phyloP scores from a whole-genome alignment of 2,329 filamentous ascomycete species.

The Sporothrix luriei region DNA sequence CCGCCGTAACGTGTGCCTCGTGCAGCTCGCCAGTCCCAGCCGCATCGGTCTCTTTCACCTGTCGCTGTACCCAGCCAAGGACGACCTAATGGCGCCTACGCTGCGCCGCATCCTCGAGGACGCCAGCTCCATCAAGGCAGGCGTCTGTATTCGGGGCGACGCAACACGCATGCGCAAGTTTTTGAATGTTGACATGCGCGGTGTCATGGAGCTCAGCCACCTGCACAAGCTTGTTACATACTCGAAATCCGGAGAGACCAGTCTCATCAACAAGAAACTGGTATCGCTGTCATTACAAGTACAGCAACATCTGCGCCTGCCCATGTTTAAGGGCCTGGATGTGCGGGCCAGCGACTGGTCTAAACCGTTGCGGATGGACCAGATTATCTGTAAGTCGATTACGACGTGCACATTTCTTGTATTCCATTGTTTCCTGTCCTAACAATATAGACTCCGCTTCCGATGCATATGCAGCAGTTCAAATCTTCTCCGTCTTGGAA shows the following conservation, averaged over 20 bases:
- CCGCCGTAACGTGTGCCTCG: slow-evolving; percentile 73
- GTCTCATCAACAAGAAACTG: slow-evolving; percentile 65
- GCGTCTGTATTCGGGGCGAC: slow-evolving; percentile 74
- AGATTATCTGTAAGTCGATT: slow-evolving; percentile 66
- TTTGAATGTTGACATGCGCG: slow-evolving; percentile 65
- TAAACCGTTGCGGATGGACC: slow-evolving; percentile 59
- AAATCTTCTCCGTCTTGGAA: slow-evolving; percentile 73
- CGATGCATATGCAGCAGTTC: slow-evolving; percentile 78
- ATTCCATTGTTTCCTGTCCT: slow-evolving; percentile 37
- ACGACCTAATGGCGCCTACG: slow-evolving; percentile 68
- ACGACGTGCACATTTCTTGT: background rate
- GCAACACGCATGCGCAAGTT: slow-evolving; percentile 67
- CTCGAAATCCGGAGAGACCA: slow-evolving; percentile 53
- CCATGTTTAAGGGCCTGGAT: slow-evolving; percentile 70
- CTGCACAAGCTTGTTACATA: slow-evolving; percentile 76
- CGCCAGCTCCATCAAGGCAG: slow-evolving; percentile 68
- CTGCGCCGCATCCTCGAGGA: slow-evolving; percentile 74
- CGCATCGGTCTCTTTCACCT: slow-evolving; percentile 82
- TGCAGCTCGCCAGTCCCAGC: slow-evolving; percentile 78
- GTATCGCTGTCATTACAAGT: slow-evolving; percentile 72
- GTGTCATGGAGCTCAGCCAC: slow-evolving; percentile 80
- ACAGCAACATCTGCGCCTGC: slow-evolving; percentile 69
- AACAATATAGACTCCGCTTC: slow-evolving; percentile 68
- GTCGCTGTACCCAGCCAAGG: slow-evolving; percentile 59
- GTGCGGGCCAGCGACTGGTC: slow-evolving; percentile 80